Conservation (phyloP, 495 filamentous ascomycete genomes). For the Gamarada debralockiae region DNA sequence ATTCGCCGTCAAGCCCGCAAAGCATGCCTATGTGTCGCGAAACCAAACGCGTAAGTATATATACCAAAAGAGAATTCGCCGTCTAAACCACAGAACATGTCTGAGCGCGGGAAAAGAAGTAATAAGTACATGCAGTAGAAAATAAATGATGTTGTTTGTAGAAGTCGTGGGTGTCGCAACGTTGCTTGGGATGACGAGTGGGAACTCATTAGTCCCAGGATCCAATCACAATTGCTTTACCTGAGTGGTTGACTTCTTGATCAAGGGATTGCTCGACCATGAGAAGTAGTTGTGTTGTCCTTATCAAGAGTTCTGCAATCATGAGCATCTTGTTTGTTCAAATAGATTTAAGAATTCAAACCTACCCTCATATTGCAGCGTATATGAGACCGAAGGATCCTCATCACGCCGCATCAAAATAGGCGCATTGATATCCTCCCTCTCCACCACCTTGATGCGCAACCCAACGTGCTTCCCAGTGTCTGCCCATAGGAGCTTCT, state of each 20-base stretch:
- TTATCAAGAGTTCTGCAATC: conserved; percentile 53
- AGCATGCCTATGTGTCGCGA: background rate
- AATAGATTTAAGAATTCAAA: background rate
- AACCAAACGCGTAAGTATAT: conserved; percentile 3
- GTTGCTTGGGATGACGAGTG: background rate
- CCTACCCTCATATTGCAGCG: conserved; percentile 57
- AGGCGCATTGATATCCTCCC: conserved; percentile 26
- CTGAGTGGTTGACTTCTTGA: conserved; percentile 43
- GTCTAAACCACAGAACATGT: background rate
- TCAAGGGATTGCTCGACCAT: conserved; percentile 52
- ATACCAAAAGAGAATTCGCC: background rate
- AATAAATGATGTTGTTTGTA: no score
- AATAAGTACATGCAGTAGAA: no score
- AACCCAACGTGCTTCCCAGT: conserved; percentile 50
- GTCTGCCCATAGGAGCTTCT: conserved; percentile 56
- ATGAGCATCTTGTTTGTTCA: conserved; percentile 16
- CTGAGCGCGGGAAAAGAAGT: no score
- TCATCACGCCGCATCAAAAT: conserved; percentile 50
- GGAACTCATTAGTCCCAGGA: conserved; percentile 21
- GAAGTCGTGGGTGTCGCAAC: no score
- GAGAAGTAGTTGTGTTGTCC: conserved; percentile 53
- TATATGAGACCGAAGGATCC: conserved; percentile 50
- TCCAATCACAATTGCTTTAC: conserved; percentile 57
- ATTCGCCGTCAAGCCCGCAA: conserved; percentile 1
- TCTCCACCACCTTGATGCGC: conserved; percentile 47